Base-by-base conservation (phyloP, 169 alveolate species). In the Eimeria praecox region DNA sequence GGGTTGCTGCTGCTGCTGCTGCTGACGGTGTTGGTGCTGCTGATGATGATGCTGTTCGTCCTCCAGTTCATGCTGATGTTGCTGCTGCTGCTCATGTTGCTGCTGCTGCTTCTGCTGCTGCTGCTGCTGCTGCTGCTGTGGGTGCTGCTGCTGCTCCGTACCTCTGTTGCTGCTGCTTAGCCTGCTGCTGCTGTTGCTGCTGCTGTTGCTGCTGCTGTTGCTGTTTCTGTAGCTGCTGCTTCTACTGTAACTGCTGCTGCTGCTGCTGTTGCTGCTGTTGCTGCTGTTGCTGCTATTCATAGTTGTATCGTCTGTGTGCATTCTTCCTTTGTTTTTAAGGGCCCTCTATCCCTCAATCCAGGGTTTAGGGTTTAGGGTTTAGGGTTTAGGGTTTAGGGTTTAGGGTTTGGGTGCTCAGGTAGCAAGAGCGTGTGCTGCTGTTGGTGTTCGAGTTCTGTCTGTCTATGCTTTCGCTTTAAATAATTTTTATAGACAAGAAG, bases 381-480 rank as follows among this genome's bases (percentile, higher is more conserved):
- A 66, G 30, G 38, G 30, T 27, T 66, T 27, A 27, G 38, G 30
- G 77, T 66, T 30, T 66, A 30, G 30, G 77, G 30, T 66, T 66
- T 27, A 27, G 77, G 30, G 77, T 66, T 66, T 49, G 56, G 5
- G 56, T 49, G 56, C 56, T 66, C 77, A 66, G 77, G 90, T 98
- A 30, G 66, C 97, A 42, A 98, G 97, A 87, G 82, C 97, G 35
- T 97, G 98, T 87, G 64, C 92, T 33, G 91, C 87, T 42, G 96
- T 98, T 56, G 98, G 98, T 42, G 95, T 98, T 78, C 89, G 95
- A 33, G 95, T 94, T 69, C 96, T 98, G 64, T 97, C 99, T 52
- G 98, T 98, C 62, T 98, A 97, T 93, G 98, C 98, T 64, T 97
- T 98, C 75, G 98, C 99, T 35, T 94, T 98, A 38, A 96, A 96